Base-by-base conservation (phyloP, 495 filamentous ascomycete species). In the Parmelia sp. region DNA sequence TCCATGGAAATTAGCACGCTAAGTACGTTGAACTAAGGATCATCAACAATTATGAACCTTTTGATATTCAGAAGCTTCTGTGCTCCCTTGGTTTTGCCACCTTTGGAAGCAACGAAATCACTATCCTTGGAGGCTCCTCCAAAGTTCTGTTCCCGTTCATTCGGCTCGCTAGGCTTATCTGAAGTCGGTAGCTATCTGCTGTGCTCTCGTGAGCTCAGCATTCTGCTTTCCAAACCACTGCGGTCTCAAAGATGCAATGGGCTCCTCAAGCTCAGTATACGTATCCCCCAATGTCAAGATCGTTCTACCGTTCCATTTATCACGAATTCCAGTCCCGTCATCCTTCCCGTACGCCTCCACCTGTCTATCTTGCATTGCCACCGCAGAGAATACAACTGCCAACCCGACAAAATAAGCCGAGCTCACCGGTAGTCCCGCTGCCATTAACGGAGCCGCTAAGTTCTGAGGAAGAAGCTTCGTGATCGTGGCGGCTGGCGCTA, bases 211-310 rank as follows among this genome's bases (percentile, higher is more conserved):
- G 19, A 71, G 25, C 2, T 61, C 57, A 21, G 47, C 37, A 35
- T 71, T 69, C 45, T 71, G 55, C 45, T 63, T 57, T 21, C 72
- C 71, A 61, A 74, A 72, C 71, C 73, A 73, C 51, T 65, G 63
- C 25, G 47, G 61, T 23, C 67, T 36, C 60, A 70, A 45, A 45
- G 66, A 60, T 15, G 74, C 70, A 14, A 70, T 45, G 6, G 71
- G 63, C 53, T 71, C 73, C 63, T 77, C 74, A 3, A 74, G 25
- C 67, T 77, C 75, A 7, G 70, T 72, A 51, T 71, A 75, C 3
- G n/a, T 62, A 29, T 74, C 70, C 4, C 73, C 74, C 40, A 75
- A 53, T 7, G 71, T 73, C 57, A 74, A 31, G 37, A 75, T 73
- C 6, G 68, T 42, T 42, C 39, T 42, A 42, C 15, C 39, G 15